These are phyloP conservation scores for Pleurotus djamor DNA, from an alignment of 768 basidiomycete genomes.

Conservation along the genomic window DNA sequence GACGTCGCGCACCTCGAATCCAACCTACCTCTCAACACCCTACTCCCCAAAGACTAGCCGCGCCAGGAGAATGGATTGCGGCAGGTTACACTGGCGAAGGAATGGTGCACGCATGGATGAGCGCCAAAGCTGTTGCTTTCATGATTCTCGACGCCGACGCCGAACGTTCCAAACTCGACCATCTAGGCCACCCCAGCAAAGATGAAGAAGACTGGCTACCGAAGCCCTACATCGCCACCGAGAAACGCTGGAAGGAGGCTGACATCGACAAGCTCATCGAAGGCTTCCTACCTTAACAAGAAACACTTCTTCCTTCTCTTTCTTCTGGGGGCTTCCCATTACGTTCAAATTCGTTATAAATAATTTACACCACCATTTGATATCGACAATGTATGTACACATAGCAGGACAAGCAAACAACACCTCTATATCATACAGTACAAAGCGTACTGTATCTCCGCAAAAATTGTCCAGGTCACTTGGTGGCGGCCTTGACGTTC, in stretches of 20 bases:
- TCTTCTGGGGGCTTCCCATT: background rate
- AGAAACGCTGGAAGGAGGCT: constrained; percentile 45
- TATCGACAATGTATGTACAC: constrained; percentile 9
- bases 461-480: constrained; percentile 5
- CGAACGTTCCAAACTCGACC: background rate
- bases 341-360: constrained; percentile 7
- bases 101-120: constrained; percentile 70
- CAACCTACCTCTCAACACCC: background rate
- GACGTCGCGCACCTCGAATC: constrained; percentile 11
- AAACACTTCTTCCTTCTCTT: background rate
- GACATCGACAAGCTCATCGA: constrained; percentile 33
- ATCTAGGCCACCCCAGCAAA: constrained; percentile 11
- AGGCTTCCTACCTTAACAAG: background rate
- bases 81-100: constrained; percentile 75
- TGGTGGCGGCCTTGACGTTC: background rate
- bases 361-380: constrained; percentile 8
- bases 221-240: constrained; percentile 40
- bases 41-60: constrained; percentile 14
- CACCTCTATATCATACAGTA: constrained; percentile 8
- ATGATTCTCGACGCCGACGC: constrained; percentile 51
- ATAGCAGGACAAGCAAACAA: constrained; percentile 9
- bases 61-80: constrained; percentile 67
- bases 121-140: constrained; percentile 53
- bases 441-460: background rate
- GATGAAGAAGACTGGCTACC: constrained; percentile 46